Conservation (phyloP, 2,329 filamentous ascomycete species). For the Aureobasidium sp. region DNA sequence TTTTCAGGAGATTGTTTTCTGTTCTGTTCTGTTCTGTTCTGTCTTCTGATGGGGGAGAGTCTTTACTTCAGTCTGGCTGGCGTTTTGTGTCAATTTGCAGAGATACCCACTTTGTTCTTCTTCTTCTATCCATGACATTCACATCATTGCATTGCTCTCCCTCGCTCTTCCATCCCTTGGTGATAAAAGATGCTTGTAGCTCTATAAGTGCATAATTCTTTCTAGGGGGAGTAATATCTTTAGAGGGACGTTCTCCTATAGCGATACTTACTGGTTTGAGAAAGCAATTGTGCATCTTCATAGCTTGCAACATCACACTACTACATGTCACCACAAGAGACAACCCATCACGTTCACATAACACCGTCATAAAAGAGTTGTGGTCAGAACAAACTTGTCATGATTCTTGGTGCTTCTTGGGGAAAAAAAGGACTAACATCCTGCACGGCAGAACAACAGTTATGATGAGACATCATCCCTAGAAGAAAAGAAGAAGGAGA, state of each 20-base stretch:
- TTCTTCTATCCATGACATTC: neutral
- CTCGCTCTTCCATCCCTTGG: too few species aligned
- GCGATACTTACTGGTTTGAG: too few species aligned
- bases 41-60: neutral
- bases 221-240: too few species aligned
- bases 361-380: neutral
- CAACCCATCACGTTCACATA: too few species aligned
- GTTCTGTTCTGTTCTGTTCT: neutral
- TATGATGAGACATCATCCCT: conserved; percentile 1
- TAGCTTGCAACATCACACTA: too few species aligned
- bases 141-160: neutral
- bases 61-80: neutral
- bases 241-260: too few species aligned
- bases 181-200: too few species aligned
- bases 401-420: neutral
- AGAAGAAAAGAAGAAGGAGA: neutral
- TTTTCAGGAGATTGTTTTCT: neutral
- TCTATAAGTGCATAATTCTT: too few species aligned
- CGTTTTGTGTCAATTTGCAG: neutral
- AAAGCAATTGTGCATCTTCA: too few species aligned
- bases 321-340: too few species aligned
- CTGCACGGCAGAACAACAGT: neutral
- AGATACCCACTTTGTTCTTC: neutral
- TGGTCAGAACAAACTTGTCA: neutral
- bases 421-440: neutral